phyloP scores from a whole-genome alignment of 2,329 filamentous ascomycete genomes.

The Elsinoe arachidis region DNA sequence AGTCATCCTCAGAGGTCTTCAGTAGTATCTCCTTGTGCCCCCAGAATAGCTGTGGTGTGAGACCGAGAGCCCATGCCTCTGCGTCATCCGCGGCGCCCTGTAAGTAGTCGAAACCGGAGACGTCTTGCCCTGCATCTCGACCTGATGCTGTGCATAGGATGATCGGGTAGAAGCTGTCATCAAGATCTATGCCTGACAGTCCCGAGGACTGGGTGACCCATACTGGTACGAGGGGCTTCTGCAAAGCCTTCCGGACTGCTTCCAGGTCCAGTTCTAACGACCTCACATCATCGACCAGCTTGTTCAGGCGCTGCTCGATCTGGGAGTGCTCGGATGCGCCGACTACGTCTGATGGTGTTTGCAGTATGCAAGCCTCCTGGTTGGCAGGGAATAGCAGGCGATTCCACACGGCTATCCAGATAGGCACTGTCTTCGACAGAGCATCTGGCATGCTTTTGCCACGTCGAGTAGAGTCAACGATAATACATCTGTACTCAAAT shows the following conservation, averaged over 20 bases:
- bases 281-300: slow-evolving; percentile 44
- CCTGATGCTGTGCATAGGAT: slow-evolving; percentile 81
- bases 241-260: slow-evolving; percentile 47
- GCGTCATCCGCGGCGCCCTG: slow-evolving; percentile 93
- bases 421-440: slow-evolving; percentile 83
- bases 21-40: slow-evolving; percentile 53
- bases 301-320: slow-evolving; percentile 56
- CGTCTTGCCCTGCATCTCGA: slow-evolving; percentile 55
- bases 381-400: slow-evolving; percentile 60
- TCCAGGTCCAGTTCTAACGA: slow-evolving; percentile 54
- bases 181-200: neutral
- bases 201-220: slow-evolving; percentile 67
- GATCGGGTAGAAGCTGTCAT: slow-evolving; percentile 54
- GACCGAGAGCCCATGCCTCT: slow-evolving; percentile 79
- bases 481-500: slow-evolving; percentile 50
- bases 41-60: slow-evolving; percentile 79
- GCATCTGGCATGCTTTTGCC: slow-evolving; percentile 97
- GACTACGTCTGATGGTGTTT: slow-evolving; percentile 64
- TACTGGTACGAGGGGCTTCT: slow-evolving; percentile 65
- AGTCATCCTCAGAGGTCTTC: slow-evolving; percentile 54
- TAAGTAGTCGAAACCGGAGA: slow-evolving; percentile 68
- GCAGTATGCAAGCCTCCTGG: slow-evolving; percentile 45
- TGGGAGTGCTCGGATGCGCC: slow-evolving; percentile 70
- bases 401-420: slow-evolving; percentile 89
- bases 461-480: slow-evolving; percentile 86